phyloP scores from a whole-genome alignment of 768 basidiomycete genomes.

The Pleurotus djamor region DNA sequence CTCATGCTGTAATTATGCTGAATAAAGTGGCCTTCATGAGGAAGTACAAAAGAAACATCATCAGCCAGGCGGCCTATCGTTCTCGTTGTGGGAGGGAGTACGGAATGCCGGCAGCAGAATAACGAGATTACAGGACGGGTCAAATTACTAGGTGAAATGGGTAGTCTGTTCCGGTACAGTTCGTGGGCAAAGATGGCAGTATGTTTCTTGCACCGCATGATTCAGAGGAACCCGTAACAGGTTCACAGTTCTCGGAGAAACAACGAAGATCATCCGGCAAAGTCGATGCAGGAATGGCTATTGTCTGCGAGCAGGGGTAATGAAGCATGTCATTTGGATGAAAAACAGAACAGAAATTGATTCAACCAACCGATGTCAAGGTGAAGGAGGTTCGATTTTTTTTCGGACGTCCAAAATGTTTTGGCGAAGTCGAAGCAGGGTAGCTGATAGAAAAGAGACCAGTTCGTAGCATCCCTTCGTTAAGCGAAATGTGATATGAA shows the following conservation, averaged over 20 bases:
- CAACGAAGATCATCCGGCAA: conserved; percentile 1
- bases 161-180: too few species aligned
- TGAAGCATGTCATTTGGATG: conserved; percentile 3
- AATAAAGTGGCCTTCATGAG: neutral
- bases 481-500: too few species aligned
- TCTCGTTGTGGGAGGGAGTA: neutral
- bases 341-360: neutral
- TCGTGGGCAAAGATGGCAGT: too few species aligned
- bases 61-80: neutral
- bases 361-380: conserved; percentile 1
- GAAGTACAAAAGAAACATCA: neutral
- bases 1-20: neutral
- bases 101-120: neutral
- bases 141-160: too few species aligned
- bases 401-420: neutral
- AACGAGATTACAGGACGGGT: neutral
- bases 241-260: conserved; percentile 4
- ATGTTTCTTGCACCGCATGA: neutral
- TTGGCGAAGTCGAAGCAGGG: neutral
- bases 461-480: too few species aligned
- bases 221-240: neutral
- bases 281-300: neutral
- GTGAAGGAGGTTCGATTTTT: neutral
- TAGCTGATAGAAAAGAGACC: too few species aligned
- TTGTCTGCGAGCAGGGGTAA: conserved; percentile 7